phyloP scores from a whole-genome alignment of 2,329 filamentous ascomycete genomes.

The Exophiala bonariae region DNA sequence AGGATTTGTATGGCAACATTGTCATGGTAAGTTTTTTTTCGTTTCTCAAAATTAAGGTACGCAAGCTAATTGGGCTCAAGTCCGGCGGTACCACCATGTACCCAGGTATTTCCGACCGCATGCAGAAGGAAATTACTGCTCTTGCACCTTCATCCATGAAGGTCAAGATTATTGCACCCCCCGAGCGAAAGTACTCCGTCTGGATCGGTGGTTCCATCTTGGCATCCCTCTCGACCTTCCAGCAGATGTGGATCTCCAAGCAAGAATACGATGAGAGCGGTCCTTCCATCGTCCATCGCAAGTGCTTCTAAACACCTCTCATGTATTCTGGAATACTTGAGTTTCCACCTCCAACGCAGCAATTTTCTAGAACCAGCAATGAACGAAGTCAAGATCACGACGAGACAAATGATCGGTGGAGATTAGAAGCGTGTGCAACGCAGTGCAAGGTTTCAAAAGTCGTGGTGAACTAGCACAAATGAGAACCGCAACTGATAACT shows the following conservation, averaged over 20 bases:
- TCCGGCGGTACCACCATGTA: conserved; percentile 99
- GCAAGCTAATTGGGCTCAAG: conserved; percentile 48
- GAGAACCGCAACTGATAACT: conserved; percentile 14
- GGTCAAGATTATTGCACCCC: conserved; percentile 99
- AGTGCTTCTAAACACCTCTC: conserved; percentile 84
- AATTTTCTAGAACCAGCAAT: conserved; percentile 21
- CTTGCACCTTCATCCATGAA: conserved; percentile 99
- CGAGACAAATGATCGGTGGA: conserved; percentile 20
- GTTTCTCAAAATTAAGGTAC: no score
- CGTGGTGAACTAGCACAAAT: conserved; percentile 17
- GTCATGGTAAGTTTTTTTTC: conserved; percentile 96
- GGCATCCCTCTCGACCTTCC: conserved; percentile 99
- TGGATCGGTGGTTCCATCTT: conserved; percentile 99
- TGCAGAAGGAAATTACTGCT: conserved; percentile 99
- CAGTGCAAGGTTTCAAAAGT: conserved; percentile 15
- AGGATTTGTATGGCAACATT: conserved; percentile 99
- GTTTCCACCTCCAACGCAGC: conserved; percentile 14
- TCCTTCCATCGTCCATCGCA: conserved; percentile 99
- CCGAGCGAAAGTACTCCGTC: conserved; percentile 99
- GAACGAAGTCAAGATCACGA: conserved; percentile 26
- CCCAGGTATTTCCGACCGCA: conserved; percentile 99
- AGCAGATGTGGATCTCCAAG: conserved; percentile 99
- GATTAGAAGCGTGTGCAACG: conserved; percentile 22
- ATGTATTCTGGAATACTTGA: conserved; percentile 19
- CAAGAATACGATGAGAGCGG: conserved; percentile 99